Conservation (phyloP, 1,139 yeast genomes). For the Debaryomycetaceae sp. region DNA sequence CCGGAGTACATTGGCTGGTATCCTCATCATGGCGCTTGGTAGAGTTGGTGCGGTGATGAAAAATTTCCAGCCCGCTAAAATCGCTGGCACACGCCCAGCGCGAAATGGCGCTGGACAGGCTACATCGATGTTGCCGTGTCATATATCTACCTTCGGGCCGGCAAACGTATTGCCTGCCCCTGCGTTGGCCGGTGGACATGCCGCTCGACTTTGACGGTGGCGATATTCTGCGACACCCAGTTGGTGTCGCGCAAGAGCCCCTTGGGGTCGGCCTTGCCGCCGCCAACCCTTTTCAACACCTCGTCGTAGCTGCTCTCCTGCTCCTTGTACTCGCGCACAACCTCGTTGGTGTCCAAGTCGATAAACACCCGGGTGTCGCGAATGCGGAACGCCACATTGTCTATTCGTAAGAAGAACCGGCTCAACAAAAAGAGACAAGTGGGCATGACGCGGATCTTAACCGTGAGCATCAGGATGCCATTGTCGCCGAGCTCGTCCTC, state of each 20-base stretch:
- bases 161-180: background rate
- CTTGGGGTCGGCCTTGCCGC: conserved; percentile 64
- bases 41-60: background rate
- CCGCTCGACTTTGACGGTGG: conserved; percentile 27
- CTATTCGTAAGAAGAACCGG: conserved; percentile 82
- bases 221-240: conserved; percentile 69
- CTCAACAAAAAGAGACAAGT: conserved; percentile 68
- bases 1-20: background rate
- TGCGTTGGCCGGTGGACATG: conserved; percentile 12
- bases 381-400: conserved; percentile 78
- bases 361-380: conserved; percentile 81
- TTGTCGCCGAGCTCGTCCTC: conserved; percentile 97
- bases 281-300: conserved; percentile 38
- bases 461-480: conserved; percentile 75
- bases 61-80: conserved; percentile 1
- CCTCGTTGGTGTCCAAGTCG: conserved; percentile 62
- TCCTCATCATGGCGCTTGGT: background rate
- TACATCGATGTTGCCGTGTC: background rate
- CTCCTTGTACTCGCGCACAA: conserved; percentile 73
- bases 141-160: background rate
- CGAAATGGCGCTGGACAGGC: background rate
- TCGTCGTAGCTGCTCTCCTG: conserved; percentile 66
- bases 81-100: too few relatives aligned
- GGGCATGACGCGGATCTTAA: conserved; percentile 87
- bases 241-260: conserved; percentile 71